Evolutionary conservation across 176 grass and related monocot species (phyloP).

Genomic region (Ensete ventricosum): DNA sequence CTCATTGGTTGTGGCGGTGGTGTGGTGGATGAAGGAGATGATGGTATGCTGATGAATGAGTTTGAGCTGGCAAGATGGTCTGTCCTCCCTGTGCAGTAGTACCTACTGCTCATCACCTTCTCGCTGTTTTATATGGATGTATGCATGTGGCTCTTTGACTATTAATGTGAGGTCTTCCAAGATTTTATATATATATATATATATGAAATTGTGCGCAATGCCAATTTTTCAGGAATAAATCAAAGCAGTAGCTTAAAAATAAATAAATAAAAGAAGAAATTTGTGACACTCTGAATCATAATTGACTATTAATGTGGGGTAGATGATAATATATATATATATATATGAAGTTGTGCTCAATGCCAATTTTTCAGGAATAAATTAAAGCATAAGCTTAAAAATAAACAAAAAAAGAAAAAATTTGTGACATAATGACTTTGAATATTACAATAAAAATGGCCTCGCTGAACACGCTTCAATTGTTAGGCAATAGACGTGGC

Average conservation of each 20-base stretch:
- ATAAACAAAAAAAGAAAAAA: too few relatives aligned
- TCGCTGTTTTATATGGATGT: not conserved
- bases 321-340: not conserved
- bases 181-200: not conserved
- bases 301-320: not conserved
- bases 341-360: too few relatives aligned
- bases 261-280: too few relatives aligned
- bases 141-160: not conserved
- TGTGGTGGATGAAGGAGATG: not conserved
- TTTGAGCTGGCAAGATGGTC: not conserved
- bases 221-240: too few relatives aligned
- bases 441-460: too few relatives aligned
- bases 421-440: too few relatives aligned
- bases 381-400: too few relatives aligned
- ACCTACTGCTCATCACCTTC: not conserved
- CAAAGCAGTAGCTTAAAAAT: too few relatives aligned
- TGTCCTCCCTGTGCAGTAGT: not conserved
- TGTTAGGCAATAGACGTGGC: not conserved
- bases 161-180: not conserved
- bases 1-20: not conserved
- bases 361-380: too few relatives aligned
- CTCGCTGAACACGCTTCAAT: not conserved
- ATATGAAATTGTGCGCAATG: too few relatives aligned
- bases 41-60: not conserved
- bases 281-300: too few relatives aligned